Evolutionary conservation across 495 filamentous ascomycete species (phyloP), one percentile per base, ranked within the genome.

Genomic region (Recurvomyces mirabilis): DNA sequence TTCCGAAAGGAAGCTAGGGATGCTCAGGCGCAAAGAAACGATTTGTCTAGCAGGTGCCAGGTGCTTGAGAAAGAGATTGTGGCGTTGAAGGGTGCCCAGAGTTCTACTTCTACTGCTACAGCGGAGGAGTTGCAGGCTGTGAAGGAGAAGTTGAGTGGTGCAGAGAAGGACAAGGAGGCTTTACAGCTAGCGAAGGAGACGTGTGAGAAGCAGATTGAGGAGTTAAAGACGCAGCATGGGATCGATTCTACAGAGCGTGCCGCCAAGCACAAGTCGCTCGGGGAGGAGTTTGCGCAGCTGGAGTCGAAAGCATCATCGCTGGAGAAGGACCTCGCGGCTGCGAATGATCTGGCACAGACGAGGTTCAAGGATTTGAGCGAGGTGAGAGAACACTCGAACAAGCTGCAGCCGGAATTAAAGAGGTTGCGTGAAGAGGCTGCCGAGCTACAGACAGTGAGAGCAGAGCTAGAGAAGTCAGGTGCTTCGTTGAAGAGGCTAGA

Each of bases 291-390:
- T 45, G 84, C 93, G 42, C 73, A 72, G 29, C 67, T 94, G 33
- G 87, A 83, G 57, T 59, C 71, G 28, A 84, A 77, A 53, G 71
- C 78, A 0, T 69, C 73, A 3, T 74, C 75, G 0, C 60, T 95
- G 9, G 78, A 93, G 48, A 85, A 79, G 2, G 89, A 98, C 59
- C 71, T 95, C 12, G 81, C 79, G 1, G 89, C 87, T 7, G 81
- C 87, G 0, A 73, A 95, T 54, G 78, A 93, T 58, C 67, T 96
- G 15, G 87, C 91, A 1, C 75, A 87, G 35, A 76, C 75, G 21
- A 73, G 93, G 7, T 96, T 86, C 65, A 93, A 88, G 56, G 87
- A 94, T 43, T 64, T 94, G 2, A 82, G 79, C 0, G 84, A 93
- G 28, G 63, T 91, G 33, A 67, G 79, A 23, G 78, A 84, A 26